Conservation (phyloP, 345 rosid genomes). For the Stellera chamaejasme region DNA sequence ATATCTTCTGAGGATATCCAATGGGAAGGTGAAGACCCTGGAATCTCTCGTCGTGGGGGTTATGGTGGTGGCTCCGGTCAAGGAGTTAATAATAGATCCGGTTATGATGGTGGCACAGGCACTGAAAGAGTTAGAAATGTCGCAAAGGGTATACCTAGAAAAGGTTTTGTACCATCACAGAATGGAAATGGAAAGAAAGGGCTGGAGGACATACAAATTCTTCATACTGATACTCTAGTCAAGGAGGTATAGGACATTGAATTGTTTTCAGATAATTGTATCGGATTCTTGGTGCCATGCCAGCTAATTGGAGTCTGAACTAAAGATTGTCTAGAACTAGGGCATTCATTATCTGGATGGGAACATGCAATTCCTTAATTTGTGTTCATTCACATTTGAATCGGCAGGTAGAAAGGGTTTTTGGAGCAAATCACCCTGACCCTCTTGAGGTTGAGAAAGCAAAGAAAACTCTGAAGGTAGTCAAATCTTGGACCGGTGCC, state of each 20-base stretch:
- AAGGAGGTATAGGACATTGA: conserved; percentile 43
- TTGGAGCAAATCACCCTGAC: conserved; percentile 55
- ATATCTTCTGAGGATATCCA: conserved; percentile 77
- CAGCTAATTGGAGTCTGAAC: conserved; percentile 3
- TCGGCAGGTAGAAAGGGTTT: conserved; percentile 73
- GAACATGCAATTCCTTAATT: too few species aligned
- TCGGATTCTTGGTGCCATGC: background rate
- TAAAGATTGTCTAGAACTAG: background rate
- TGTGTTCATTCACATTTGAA: background rate
- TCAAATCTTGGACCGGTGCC: conserved; percentile 14
- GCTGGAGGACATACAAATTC: conserved; percentile 55
- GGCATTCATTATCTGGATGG: too few species aligned
- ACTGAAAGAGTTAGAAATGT: conserved; percentile 52
- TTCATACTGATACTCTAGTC: conserved; percentile 57
- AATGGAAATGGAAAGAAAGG: conserved; percentile 71
- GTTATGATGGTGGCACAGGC: conserved; percentile 37
- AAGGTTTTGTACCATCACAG: conserved; percentile 54
- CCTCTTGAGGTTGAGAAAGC: conserved; percentile 79
- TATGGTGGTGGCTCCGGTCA: conserved; percentile 35
- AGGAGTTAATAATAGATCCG: conserved; percentile 44
- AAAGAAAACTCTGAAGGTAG: conserved; percentile 66
- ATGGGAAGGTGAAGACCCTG: conserved; percentile 64
- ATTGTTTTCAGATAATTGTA: background rate
- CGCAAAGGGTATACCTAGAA: conserved; percentile 52
- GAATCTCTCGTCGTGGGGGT: conserved; percentile 41